A percentile compares a stretch with the other conserved stretches of the same genome.
Conservation (phyloP, 1,284 basidiomycete species). For the Boletus semigastroideus region DNA sequence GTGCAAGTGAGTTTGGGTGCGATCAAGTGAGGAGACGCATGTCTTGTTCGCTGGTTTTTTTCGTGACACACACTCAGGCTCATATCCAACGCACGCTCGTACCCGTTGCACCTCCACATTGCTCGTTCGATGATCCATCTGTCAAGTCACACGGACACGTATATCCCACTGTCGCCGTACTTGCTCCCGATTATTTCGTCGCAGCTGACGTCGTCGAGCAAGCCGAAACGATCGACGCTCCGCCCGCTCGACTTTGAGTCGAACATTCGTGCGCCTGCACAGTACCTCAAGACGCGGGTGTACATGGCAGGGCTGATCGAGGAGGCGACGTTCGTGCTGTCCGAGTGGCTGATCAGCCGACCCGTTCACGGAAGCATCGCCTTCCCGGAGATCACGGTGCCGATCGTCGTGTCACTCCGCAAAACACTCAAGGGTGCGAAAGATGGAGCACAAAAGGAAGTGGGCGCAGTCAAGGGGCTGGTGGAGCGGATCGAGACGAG, state of each 20-base stretch:
- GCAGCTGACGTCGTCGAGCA: conserved; percentile 69
- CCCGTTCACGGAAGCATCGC: conserved; percentile 79
- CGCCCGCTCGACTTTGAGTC: conserved; percentile 89
- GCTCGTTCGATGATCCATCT: conserved; percentile 72
- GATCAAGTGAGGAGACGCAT: conserved; percentile 65
- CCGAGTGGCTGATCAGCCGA: conserved; percentile 72
- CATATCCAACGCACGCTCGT: conserved; percentile 79
- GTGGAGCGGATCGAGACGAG: conserved; percentile 86
- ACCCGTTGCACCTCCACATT: conserved; percentile 79
- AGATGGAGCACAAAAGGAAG: conserved; percentile 53
- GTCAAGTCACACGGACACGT: conserved; percentile 77
- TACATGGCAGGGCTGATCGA: conserved; percentile 85
- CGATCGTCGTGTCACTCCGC: conserved; percentile 71
- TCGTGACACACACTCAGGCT: conserved; percentile 50
- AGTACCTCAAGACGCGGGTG: conserved; percentile 87
- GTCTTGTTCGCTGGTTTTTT: neutral
- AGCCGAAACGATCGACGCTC: conserved; percentile 85
- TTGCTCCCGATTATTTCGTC: conserved; percentile 87
- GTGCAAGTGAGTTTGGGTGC: conserved; percentile 94
- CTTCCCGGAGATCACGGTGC: conserved; percentile 93
- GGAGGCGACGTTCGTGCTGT: conserved; percentile 77
- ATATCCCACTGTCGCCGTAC: conserved; percentile 87
- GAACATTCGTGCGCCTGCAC: conserved; percentile 83
- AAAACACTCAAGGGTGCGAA: conserved; percentile 65
- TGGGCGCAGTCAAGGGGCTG: conserved; percentile 64